These are phyloP conservation scores for Sporisorium exsertum DNA, from an alignment of 1,284 basidiomycete genomes.

Conservation along the genomic window DNA sequence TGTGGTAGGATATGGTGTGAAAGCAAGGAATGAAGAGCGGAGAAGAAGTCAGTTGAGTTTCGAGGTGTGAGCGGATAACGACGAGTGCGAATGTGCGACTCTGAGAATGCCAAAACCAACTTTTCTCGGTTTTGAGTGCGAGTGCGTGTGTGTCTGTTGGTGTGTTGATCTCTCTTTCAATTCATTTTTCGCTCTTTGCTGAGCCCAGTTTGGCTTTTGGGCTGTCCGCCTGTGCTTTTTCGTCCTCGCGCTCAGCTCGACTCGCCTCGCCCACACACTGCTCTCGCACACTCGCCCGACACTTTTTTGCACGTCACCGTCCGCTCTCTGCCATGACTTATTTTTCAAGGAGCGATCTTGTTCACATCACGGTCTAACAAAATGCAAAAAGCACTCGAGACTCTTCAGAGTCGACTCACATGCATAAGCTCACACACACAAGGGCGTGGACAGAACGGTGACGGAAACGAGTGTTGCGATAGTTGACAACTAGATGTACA, in stretches of 20 bases:
- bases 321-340: background rate
- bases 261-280: background rate
- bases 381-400: background rate
- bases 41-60: conserved; percentile 1
- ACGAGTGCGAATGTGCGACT: conserved; percentile 14
- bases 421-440: background rate
- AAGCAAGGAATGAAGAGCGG: conserved; percentile 1
- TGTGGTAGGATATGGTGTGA: conserved; percentile 8
- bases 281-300: conserved; percentile 10
- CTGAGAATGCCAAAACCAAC: no score
- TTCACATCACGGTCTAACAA: background rate
- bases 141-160: background rate
- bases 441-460: background rate
- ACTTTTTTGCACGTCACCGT: no score
- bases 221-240: background rate
- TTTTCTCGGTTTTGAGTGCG: background rate
- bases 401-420: background rate
- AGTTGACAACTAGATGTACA: conserved; percentile 7
- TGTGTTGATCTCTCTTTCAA: conserved; percentile 22
- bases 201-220: background rate
- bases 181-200: background rate
- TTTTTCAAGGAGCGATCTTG: background rate
- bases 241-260: background rate
- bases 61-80: conserved; percentile 6
- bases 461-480: background rate